Conservation (phyloP, 805 yeast genomes). For the Pichia nanzhaoensis region DNA sequence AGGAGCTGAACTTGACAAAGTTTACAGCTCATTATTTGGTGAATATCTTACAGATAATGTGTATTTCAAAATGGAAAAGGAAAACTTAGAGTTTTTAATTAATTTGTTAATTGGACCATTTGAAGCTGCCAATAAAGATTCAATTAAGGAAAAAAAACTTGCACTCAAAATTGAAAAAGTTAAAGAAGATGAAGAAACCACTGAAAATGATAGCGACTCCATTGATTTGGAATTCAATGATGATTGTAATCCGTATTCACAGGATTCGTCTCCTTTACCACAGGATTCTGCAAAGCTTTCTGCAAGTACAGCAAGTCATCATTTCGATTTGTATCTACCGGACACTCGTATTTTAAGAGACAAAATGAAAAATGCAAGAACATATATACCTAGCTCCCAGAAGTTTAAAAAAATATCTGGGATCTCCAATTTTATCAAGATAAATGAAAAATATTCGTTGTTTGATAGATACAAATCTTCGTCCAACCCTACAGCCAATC, state of each 20-base stretch:
- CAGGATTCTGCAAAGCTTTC: neutral
- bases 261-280: neutral
- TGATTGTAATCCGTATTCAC: neutral
- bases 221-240: neutral
- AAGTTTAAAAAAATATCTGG: conserved; percentile 23
- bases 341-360: conserved; percentile 13
- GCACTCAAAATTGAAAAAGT: conserved; percentile 23
- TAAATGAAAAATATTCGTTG: conserved; percentile 39
- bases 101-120: conserved; percentile 40
- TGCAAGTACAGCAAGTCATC: neutral
- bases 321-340: conserved; percentile 12
- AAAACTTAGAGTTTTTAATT: conserved; percentile 51
- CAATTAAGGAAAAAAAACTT: conserved; percentile 32
- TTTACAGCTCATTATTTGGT: conserved; percentile 64
- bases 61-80: conserved; percentile 68
- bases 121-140: conserved; percentile 33
- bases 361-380: conserved; percentile 12
- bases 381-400: conserved; percentile 14
- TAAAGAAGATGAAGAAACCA: conserved; percentile 18
- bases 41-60: conserved; percentile 59
- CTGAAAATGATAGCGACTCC: neutral
- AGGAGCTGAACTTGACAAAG: conserved; percentile 55
- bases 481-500: conserved; percentile 3
- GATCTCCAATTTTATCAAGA: conserved; percentile 43
- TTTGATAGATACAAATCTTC: conserved; percentile 21